Conservation (phyloP, 1,139 yeast genomes). For the Taiozyma onychis region DNA sequence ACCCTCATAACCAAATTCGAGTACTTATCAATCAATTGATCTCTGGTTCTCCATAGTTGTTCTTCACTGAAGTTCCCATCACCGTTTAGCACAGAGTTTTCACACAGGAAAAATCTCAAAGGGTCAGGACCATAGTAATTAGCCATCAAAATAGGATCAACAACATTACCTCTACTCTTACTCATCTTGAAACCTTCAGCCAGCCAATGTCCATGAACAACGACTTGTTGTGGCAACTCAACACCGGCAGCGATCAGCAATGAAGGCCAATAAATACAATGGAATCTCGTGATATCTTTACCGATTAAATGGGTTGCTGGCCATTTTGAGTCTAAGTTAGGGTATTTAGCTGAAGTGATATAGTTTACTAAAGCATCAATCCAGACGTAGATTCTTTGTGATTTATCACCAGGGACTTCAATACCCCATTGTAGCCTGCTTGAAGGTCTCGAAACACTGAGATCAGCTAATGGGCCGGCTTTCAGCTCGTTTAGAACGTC, state of each 20-base stretch:
- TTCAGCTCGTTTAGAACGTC: conserved; percentile 57
- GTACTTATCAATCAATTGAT: conserved; percentile 71
- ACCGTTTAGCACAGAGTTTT: conserved; percentile 64
- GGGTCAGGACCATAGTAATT: conserved; percentile 67
- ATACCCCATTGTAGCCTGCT: conserved; percentile 85
- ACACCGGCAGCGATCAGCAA: conserved; percentile 79
- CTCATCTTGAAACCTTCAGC: conserved; percentile 91
- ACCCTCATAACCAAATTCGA: conserved; percentile 74
- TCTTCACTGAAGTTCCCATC: conserved; percentile 77
- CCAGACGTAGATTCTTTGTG: conserved; percentile 92
- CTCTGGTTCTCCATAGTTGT: conserved; percentile 51
- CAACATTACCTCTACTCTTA: conserved; percentile 91
- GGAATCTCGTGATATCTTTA: conserved; percentile 85
- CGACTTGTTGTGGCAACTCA: conserved; percentile 62
- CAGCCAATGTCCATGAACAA: conserved; percentile 95
- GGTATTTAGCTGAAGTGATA: conserved; percentile 68
- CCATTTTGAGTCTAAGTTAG: conserved; percentile 27
- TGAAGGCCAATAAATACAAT: conserved; percentile 93
- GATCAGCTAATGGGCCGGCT: conserved; percentile 47
- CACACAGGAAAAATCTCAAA: conserved; percentile 69
- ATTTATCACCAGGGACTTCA: conserved; percentile 72
- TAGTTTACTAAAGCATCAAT: conserved; percentile 91
- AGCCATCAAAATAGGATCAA: conserved; percentile 70
- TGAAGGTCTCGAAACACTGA: conserved; percentile 81
- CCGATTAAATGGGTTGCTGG: conserved; percentile 77